Conservation (phyloP, 73 alveolate genomes). For the Blepharisma japonicum region DNA sequence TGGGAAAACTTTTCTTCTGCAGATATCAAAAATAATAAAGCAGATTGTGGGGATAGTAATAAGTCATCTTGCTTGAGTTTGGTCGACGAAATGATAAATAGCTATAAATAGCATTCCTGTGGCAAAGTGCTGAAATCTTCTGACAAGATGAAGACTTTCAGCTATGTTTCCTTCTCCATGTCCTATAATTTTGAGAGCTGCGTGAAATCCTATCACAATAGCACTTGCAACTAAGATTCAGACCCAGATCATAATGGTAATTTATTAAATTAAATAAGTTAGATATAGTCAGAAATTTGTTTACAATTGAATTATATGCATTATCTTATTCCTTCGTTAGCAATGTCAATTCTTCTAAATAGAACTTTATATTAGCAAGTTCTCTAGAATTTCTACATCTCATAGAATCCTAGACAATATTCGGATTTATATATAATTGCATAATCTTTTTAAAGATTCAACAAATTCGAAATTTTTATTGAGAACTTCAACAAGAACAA, state of each 20-base stretch:
- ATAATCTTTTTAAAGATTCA: too few relatives aligned
- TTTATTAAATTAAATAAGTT: too few relatives aligned
- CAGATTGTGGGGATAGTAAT: neutral
- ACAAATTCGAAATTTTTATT: too few relatives aligned
- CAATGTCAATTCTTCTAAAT: too few relatives aligned
- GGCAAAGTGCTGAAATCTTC: constrained; percentile 28
- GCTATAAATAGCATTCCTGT: neutral
- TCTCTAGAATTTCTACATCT: too few relatives aligned
- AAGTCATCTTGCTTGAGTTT: neutral
- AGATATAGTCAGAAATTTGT: too few relatives aligned
- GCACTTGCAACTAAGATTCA: neutral
- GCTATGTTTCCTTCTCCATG: constrained; percentile 7
- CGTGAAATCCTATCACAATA: constrained; percentile 7
- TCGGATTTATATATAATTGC: too few relatives aligned
- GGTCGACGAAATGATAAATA: neutral
- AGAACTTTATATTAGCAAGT: too few relatives aligned
- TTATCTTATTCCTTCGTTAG: too few relatives aligned
- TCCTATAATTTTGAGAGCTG: neutral
- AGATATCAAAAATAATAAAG: neutral
- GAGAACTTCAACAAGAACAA: too few relatives aligned
- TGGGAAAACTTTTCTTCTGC: constrained; percentile 3
- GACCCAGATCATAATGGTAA: neutral
- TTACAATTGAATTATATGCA: too few relatives aligned
- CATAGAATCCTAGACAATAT: too few relatives aligned
- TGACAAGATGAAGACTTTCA: neutral